These are phyloP conservation scores for Ceratobasidium sp. DNA, from an alignment of 1,284 basidiomycete genomes.

Conservation along the genomic window DNA sequence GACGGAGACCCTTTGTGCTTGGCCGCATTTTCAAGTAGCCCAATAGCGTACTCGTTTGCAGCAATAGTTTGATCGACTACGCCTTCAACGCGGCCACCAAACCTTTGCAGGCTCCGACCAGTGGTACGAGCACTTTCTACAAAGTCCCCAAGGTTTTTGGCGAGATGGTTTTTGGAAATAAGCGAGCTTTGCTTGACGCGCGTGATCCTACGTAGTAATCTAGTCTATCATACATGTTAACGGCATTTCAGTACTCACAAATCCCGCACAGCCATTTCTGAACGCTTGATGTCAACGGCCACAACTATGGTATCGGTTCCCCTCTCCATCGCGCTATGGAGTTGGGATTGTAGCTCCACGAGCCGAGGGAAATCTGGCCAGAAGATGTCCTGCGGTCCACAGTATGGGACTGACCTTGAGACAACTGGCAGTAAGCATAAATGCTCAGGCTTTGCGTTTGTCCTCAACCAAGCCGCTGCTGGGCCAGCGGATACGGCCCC, in stretches of 20 bases:
- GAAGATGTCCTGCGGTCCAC: neutral
- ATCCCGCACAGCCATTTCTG: constrained; percentile 42
- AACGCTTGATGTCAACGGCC: constrained; percentile 40
- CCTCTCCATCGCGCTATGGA: constrained; percentile 38
- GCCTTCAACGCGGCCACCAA: constrained; percentile 42
- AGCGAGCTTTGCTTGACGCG: constrained; percentile 41
- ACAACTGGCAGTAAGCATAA: too few relatives aligned
- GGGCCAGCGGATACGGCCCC: too few relatives aligned
- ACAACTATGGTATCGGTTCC: constrained; percentile 30
- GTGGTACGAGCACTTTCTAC: constrained; percentile 33
- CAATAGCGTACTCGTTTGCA: constrained; percentile 42
- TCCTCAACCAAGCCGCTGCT: too few relatives aligned
- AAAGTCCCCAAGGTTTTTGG: constrained; percentile 30
- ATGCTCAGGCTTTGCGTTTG: too few relatives aligned
- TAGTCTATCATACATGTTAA: neutral
- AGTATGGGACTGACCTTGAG: too few relatives aligned
- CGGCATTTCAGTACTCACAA: neutral
- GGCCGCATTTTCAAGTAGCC: neutral
- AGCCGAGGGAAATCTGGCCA: constrained; percentile 42
- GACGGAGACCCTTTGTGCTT: neutral
- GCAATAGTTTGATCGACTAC: constrained; percentile 42
- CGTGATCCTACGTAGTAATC: constrained; percentile 10
- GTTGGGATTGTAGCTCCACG: constrained; percentile 24
- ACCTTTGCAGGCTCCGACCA: constrained; percentile 40
- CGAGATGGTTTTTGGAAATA: constrained; percentile 36